phyloP scores from a whole-genome alignment of 169 alveolate species.

The Toxoplasma gondii region DNA sequence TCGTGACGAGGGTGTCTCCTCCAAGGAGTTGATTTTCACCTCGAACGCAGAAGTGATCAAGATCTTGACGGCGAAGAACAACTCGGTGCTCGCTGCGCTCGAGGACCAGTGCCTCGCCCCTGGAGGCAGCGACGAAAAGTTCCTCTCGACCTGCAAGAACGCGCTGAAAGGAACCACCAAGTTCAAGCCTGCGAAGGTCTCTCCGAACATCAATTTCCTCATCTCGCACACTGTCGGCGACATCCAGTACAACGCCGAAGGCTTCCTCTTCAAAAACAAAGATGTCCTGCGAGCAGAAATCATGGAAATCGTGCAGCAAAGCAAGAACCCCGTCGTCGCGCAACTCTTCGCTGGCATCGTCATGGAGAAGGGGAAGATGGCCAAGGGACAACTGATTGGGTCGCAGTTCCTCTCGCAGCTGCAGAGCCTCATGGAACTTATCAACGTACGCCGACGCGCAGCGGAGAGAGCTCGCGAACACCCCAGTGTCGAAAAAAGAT shows the following conservation, averaged over 20 bases:
- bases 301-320: slow-evolving; percentile 84
- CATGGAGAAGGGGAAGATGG: slow-evolving; percentile 88
- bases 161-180: slow-evolving; percentile 62
- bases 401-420: slow-evolving; percentile 89
- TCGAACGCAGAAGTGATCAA: slow-evolving; percentile 66
- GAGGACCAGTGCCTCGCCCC: slow-evolving; percentile 94
- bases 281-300: slow-evolving; percentile 90
- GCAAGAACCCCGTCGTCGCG: slow-evolving; percentile 79
- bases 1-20: slow-evolving; percentile 67
- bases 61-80: slow-evolving; percentile 73
- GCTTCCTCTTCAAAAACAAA: slow-evolving; percentile 88
- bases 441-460: slow-evolving; percentile 66
- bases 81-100: slow-evolving; percentile 82
- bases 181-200: slow-evolving; percentile 83
- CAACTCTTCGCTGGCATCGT: slow-evolving; percentile 85
- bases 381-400: slow-evolving; percentile 91
- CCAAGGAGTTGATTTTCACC: slow-evolving; percentile 67
- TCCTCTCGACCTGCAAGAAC: slow-evolving; percentile 78
- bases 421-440: slow-evolving; percentile 86
- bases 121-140: slow-evolving; percentile 89
- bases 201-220: slow-evolving; percentile 85
- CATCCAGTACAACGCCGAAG: slow-evolving; percentile 87
- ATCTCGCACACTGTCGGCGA: slow-evolving; percentile 91
- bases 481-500: neutral
- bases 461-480: neutral